Evolutionary conservation across 129 eudicot species (phyloP).

Genomic region (Saussurea involucrata): DNA sequence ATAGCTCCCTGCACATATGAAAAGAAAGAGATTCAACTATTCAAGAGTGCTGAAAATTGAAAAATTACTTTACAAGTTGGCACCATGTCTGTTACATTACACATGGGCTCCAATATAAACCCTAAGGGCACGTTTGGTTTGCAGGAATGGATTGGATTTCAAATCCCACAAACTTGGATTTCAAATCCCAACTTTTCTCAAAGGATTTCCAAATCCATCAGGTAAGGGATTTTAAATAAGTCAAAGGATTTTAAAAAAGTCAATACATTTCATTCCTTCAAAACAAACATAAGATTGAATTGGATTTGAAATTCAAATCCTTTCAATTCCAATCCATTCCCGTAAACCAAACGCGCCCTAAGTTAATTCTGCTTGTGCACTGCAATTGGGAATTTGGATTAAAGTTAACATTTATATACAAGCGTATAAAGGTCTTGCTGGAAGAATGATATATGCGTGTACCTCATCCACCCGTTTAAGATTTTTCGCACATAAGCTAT

Average conservation of each 20-base stretch:
- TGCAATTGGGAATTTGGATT: not conserved
- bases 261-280: too few relatives aligned
- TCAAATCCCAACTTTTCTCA: too few relatives aligned
- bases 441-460: not conserved
- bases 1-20: slow-evolving; percentile 21
- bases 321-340: too few relatives aligned
- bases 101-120: slow-evolving; percentile 15
- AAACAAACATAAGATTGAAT: too few relatives aligned
- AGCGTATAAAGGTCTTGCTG: not conserved
- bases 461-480: slow-evolving; percentile 20
- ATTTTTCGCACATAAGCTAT: slow-evolving; percentile 3
- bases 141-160: too few relatives aligned
- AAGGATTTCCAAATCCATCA: too few relatives aligned
- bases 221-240: too few relatives aligned
- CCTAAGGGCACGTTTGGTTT: too few relatives aligned
- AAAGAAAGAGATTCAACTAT: not conserved
- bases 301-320: too few relatives aligned
- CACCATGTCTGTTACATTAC: slow-evolving; percentile 6
- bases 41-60: not conserved
- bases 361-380: slow-evolving; percentile 18
- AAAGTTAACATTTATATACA: not conserved
- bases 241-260: too few relatives aligned
- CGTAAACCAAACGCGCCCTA: too few relatives aligned
- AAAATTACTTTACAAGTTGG: slow-evolving; percentile 23
- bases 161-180: too few relatives aligned